phyloP scores from a whole-genome alignment of 2,329 filamentous ascomycete species.

The Madurella mycetomatis region DNA sequence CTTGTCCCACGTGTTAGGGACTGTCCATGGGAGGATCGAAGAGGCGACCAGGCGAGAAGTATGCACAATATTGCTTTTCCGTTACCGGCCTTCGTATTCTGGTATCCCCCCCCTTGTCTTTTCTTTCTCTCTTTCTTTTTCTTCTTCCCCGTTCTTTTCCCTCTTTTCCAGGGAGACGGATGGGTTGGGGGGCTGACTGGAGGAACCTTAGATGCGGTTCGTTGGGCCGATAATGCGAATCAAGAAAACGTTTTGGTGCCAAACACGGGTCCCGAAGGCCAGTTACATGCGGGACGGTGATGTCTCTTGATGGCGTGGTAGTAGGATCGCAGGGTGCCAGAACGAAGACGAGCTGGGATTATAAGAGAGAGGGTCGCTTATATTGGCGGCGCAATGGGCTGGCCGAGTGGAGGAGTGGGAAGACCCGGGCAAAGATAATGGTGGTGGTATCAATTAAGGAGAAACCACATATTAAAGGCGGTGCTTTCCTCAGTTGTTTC shows the following conservation, averaged over 20 bases:
- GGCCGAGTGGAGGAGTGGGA: constrained; percentile 16
- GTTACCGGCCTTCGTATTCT: background rate
- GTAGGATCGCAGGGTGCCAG: constrained; percentile 1
- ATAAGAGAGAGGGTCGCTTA: constrained; percentile 19
- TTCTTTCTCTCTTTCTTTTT: constrained; percentile 9
- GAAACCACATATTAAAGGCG: constrained; percentile 20
- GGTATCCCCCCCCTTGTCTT: constrained; percentile 3
- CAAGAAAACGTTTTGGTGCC: constrained; percentile 5
- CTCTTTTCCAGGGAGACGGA: background rate
- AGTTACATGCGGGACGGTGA: constrained; percentile 12
- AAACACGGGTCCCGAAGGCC: constrained; percentile 15
- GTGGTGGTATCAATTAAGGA: constrained; percentile 25
- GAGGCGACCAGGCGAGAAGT: background rate
- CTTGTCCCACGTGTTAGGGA: constrained; percentile 17
- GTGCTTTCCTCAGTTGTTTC: constrained; percentile 12
- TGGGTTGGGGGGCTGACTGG: background rate
- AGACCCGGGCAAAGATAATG: constrained; percentile 21
- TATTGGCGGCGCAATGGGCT: constrained; percentile 13
- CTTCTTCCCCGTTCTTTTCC: background rate
- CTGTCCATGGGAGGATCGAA: constrained; percentile 14
- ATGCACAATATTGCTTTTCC: background rate
- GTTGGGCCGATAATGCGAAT: constrained; percentile 17
- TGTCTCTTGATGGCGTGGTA: constrained; percentile 8
- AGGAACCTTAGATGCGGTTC: constrained; percentile 4
- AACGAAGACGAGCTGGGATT: constrained; percentile 12